Evolutionary conservation across 2,329 filamentous ascomycete genomes (phyloP).

Genomic region (Akanthomyces lecanii): DNA sequence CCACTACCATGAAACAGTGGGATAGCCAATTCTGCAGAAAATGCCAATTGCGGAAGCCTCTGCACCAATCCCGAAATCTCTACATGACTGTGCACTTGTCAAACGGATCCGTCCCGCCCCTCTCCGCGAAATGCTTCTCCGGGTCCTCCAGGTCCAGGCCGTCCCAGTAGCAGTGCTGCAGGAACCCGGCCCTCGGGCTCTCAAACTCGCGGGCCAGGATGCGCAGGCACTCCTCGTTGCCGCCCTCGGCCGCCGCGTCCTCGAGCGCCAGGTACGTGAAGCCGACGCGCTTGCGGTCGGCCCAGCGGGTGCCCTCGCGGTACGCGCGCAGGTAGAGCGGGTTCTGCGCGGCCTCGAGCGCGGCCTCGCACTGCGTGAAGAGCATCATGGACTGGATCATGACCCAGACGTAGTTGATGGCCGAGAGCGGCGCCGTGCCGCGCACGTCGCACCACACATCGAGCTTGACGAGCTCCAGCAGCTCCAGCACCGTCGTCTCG

Average conservation of each 20-base stretch:
- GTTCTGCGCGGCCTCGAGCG: slow-evolving; percentile 26
- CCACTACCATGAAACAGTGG: neutral
- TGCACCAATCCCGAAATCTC: neutral
- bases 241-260: too few relatives aligned
- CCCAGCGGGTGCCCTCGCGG: neutral
- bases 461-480: slow-evolving; percentile 24
- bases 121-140: neutral
- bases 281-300: neutral
- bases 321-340: slow-evolving; percentile 17
- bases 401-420: slow-evolving; percentile 32
- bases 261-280: neutral
- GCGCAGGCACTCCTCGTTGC: neutral
- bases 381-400: slow-evolving; percentile 23
- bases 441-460: slow-evolving; percentile 27
- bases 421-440: slow-evolving; percentile 27
- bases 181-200: neutral
- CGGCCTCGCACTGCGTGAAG: slow-evolving; percentile 27
- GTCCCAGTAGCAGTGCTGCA: slow-evolving; percentile 2
- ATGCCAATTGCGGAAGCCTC: neutral
- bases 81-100: neutral
- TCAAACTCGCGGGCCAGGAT: neutral
- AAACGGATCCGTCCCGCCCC: neutral
- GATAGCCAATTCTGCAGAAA: neutral
- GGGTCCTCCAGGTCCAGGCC: neutral
- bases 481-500: slow-evolving; percentile 9